Conservation (phyloP, 2,329 filamentous ascomycete genomes). For the Lasiodiplodia citricola region DNA sequence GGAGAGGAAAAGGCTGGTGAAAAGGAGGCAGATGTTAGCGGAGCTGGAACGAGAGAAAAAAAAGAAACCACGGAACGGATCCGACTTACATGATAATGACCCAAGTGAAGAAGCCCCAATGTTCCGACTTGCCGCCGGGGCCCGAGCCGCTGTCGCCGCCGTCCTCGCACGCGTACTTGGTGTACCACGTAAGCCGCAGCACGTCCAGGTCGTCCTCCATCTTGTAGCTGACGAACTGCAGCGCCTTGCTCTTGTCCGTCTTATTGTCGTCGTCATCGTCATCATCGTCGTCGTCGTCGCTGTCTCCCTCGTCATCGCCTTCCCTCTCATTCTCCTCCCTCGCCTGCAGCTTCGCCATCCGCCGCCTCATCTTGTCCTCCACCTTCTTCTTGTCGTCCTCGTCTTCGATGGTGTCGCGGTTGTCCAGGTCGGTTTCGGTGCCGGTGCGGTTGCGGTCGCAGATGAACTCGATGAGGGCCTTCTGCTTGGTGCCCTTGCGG, state of each 20-base stretch:
- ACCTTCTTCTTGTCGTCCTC: slow-evolving; percentile 45
- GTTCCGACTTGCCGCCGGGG: slow-evolving; percentile 48
- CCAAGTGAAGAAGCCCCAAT: slow-evolving; percentile 99
- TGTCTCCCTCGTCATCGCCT: slow-evolving; percentile 32
- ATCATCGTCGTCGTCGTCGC: slow-evolving; percentile 33
- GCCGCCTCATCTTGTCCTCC: slow-evolving; percentile 35
- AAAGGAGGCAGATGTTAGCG: not conserved
- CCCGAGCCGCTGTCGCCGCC: slow-evolving; percentile 52
- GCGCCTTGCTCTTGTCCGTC: slow-evolving; percentile 50
- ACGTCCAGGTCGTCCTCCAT: slow-evolving; percentile 64
- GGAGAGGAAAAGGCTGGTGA: slow-evolving; percentile 77
- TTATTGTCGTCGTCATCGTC: slow-evolving; percentile 32
- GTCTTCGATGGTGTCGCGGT: slow-evolving; percentile 43
- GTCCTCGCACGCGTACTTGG: slow-evolving; percentile 77
- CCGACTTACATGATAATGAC: slow-evolving; percentile 82
- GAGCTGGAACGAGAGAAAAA: not conserved
- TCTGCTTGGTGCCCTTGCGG: slow-evolving; percentile 63
- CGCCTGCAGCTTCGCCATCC: slow-evolving; percentile 36
- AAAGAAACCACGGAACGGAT: not conserved
- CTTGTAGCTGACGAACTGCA: slow-evolving; percentile 79
- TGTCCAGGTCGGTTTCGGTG: slow-evolving; percentile 40
- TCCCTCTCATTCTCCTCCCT: slow-evolving; percentile 24
- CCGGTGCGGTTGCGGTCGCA: slow-evolving; percentile 75
- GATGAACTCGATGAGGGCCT: slow-evolving; percentile 82
- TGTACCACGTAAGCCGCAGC: slow-evolving; percentile 81